A percentile compares a stretch with the other conserved stretches of the same genome.
Conservation (phyloP, 2,329 filamentous ascomycete genomes). For the Penicillium sp. region DNA sequence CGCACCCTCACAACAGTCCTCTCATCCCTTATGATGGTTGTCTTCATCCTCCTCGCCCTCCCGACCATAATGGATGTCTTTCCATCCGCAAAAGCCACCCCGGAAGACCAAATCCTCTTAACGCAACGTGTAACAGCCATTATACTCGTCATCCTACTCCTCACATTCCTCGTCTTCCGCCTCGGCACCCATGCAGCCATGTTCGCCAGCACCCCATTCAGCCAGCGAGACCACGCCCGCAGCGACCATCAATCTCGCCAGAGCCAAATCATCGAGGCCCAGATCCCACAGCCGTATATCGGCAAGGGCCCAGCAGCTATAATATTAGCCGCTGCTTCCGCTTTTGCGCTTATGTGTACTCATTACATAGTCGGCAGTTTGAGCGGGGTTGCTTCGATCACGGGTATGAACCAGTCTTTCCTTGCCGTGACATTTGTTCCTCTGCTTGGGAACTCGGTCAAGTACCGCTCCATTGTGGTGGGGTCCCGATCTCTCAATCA, state of each 20-base stretch:
- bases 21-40: constrained; percentile 23
- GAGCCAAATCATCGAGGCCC: not conserved
- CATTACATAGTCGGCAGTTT: constrained; percentile 12
- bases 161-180: constrained; percentile 17
- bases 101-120: constrained; percentile 10
- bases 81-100: constrained; percentile 11
- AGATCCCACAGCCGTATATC: not conserved
- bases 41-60: constrained; percentile 19
- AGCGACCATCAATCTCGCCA: not conserved
- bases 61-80: constrained; percentile 21
- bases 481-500: constrained; percentile 7
- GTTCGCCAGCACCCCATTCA: constrained; percentile 17
- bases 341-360: constrained; percentile 8
- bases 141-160: constrained; percentile 10
- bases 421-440: constrained; percentile 11
- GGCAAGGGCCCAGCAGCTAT: not conserved
- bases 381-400: not conserved
- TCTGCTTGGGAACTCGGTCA: constrained; percentile 17
- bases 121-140: constrained; percentile 14
- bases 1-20: constrained; percentile 21
- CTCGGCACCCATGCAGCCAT: constrained; percentile 18
- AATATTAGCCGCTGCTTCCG: constrained; percentile 3
- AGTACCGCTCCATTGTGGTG: constrained; percentile 13
- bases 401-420: constrained; percentile 13
- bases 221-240: not conserved